phyloP scores from a whole-genome alignment of 805 yeast genomes.

The Saturnispora besseyi region DNA sequence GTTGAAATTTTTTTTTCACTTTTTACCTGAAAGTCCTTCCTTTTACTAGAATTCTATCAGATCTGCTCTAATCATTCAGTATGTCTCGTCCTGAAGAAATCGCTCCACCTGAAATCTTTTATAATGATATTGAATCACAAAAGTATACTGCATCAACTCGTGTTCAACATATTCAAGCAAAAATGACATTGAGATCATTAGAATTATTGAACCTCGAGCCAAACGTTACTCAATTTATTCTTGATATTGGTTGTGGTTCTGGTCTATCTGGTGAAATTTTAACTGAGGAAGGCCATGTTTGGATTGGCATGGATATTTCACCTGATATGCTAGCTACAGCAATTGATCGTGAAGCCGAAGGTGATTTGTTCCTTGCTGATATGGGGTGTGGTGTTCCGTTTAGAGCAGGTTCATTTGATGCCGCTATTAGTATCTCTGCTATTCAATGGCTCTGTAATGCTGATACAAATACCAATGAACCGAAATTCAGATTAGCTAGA shows the following conservation, averaged over 20 bases:
- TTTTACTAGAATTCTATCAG: background rate
- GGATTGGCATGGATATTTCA: constrained; percentile 96
- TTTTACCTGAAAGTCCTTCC: background rate
- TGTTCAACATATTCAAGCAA: constrained; percentile 97
- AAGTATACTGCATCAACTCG: constrained; percentile 91
- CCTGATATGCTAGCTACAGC: constrained; percentile 96
- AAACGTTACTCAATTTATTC: constrained; percentile 50
- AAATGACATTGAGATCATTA: constrained; percentile 90
- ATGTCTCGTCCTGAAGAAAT: constrained; percentile 96
- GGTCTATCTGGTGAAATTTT: constrained; percentile 92
- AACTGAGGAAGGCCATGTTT: constrained; percentile 85
- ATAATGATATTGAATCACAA: constrained; percentile 80
- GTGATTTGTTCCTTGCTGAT: constrained; percentile 85
- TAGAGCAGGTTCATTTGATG: constrained; percentile 93
- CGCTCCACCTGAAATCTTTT: constrained; percentile 95
- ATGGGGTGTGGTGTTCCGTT: constrained; percentile 93
- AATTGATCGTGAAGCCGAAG: constrained; percentile 83
- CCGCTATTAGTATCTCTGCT: constrained; percentile 89
- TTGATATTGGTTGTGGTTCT: constrained; percentile 96
- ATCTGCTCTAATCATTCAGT: background rate
- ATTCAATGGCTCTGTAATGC: constrained; percentile 99
- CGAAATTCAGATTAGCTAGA: constrained; percentile 66
- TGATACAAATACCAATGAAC: constrained; percentile 73
- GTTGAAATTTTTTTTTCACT: background rate
- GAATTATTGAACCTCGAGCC: constrained; percentile 75